phyloP scores from a whole-genome alignment of 805 yeast species.

The Blastobotrys chiropterorum region DNA sequence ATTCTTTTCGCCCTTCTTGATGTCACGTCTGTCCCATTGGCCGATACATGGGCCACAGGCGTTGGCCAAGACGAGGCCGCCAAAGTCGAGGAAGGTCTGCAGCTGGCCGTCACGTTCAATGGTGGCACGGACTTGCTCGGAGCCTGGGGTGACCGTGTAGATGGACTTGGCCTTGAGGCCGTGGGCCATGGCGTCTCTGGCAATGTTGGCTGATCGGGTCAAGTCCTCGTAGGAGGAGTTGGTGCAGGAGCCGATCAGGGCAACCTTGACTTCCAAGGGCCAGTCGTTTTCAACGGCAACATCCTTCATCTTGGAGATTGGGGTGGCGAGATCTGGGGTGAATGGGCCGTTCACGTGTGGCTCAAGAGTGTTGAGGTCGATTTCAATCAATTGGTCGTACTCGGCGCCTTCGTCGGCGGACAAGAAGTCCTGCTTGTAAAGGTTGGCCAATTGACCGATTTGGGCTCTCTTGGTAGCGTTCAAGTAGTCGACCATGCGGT shows the following conservation, averaged over 20 bases:
- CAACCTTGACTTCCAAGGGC: slow-evolving; percentile 91
- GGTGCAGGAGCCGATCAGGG: slow-evolving; percentile 97
- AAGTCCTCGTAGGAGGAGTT: slow-evolving; percentile 98
- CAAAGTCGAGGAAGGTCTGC: slow-evolving; percentile 80
- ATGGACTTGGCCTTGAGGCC: slow-evolving; percentile 90
- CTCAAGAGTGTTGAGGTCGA: slow-evolving; percentile 82
- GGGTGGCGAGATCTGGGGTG: slow-evolving; percentile 97
- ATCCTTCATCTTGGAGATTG: slow-evolving; percentile 79
- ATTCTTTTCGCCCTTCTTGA: slow-evolving; percentile 90
- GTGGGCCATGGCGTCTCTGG: slow-evolving; percentile 81
- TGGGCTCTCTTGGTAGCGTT: slow-evolving; percentile 79
- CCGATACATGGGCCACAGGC: slow-evolving; percentile 99
- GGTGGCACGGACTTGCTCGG: slow-evolving; percentile 97
- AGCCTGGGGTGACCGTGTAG: slow-evolving; percentile 95
- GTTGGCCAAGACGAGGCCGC: slow-evolving; percentile 91
- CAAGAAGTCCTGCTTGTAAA: slow-evolving; percentile 64
- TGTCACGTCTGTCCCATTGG: slow-evolving; percentile 95
- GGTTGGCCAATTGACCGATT: slow-evolving; percentile 73
- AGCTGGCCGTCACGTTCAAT: slow-evolving; percentile 94
- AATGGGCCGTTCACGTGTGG: slow-evolving; percentile 97
- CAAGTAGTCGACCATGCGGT: slow-evolving; percentile 81
- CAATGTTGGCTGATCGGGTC: slow-evolving; percentile 93
- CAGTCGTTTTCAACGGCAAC: slow-evolving; percentile 80
- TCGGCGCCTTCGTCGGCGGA: slow-evolving; percentile 89
- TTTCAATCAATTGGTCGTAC: slow-evolving; percentile 89